Percentiles rank a stretch among this genome's conserved stretches.
Conservation (phyloP, 805 yeast genomes). For the Spathaspora girioi region DNA sequence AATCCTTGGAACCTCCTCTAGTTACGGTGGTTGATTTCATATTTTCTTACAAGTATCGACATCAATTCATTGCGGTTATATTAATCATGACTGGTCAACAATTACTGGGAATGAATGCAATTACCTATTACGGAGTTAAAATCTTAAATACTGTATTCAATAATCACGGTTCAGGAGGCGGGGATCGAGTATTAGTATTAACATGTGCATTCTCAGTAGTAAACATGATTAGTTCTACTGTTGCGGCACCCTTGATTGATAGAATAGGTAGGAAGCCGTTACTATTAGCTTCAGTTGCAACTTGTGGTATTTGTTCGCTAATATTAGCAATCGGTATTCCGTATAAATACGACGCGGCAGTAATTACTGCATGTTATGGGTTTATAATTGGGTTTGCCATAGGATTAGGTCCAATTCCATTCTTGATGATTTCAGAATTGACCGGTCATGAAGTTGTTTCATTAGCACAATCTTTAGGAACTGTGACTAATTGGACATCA, state of each 20-base stretch:
- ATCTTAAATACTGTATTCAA: constrained; percentile 39
- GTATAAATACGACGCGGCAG: constrained; percentile 8
- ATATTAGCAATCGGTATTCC: constrained; percentile 24
- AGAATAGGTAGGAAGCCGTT: constrained; percentile 60
- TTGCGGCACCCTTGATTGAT: constrained; percentile 70
- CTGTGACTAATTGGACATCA: constrained; percentile 32
- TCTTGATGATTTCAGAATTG: constrained; percentile 34
- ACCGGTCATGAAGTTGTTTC: constrained; percentile 29
- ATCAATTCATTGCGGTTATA: constrained; percentile 26
- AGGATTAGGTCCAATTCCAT: constrained; percentile 37
- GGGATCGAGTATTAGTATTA: constrained; percentile 47
- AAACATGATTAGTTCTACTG: constrained; percentile 66
- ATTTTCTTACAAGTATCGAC: constrained; percentile 13
- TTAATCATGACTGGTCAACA: constrained; percentile 38
- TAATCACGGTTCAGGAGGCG: constrained; percentile 2
- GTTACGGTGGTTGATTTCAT: constrained; percentile 20
- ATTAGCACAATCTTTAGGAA: constrained; percentile 33
- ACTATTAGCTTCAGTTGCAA: constrained; percentile 20
- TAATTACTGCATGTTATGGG: constrained; percentile 27
- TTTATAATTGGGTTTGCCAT: constrained; percentile 31
- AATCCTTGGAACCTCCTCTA: constrained; percentile 27
- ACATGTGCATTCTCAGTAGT: constrained; percentile 71
- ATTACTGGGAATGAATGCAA: constrained; percentile 79
- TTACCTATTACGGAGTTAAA: constrained; percentile 84
- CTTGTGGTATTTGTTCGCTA: constrained; percentile 21